Evolutionary conservation across 2,329 filamentous ascomycete genomes (phyloP), one percentile per base, ranked within the genome.

Genomic region (Parastagonospora nodorum): DNA sequence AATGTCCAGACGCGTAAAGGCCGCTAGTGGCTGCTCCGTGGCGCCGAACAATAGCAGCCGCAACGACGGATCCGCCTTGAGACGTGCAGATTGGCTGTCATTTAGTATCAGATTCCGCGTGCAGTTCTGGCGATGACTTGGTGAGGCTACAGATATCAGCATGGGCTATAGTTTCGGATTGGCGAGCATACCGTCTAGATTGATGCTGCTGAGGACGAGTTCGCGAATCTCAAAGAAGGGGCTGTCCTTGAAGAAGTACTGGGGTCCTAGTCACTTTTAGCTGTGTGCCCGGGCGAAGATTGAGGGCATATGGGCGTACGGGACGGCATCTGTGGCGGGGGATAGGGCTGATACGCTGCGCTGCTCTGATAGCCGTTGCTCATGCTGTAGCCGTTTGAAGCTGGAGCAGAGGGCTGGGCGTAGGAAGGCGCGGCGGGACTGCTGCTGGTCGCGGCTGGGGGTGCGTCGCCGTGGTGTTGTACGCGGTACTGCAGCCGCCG

Each of bases 41-140:
- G 90, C 86, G 65, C 92, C 96, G 68, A 95, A 96, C 4, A 97
- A 80, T 83, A 97, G 88, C 36, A 96, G 80, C 42, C 86, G 84
- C 63, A 88, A 76, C 10, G 81, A 81, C n/a, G 80, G 77, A 54
- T 93, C 85, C 7, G 73, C 71, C 24, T 82, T 75, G 42, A 92
- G 79, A 39, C 80, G 80, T 33, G 82, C 74, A 8, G 86, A 78
- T 10, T 78, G 72, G 2, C 81, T 75, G 28, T 82, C 71, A 11
- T 82, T 82, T 46, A 86, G 80, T 7, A 79, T 68, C 65, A 87
- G 83, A 77, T 85, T 71, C 60, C 88, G 83, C 42, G 78, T 77
- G 29, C 82, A 76, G 33, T 79, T 85, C 60, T 85, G 81, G 59
- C 84, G 77, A 40, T 85, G 84, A 53, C 78, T 77, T 57, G 85